Conservation (phyloP, 352 stramenopile species). For the Saprolegnia parasitica region DNA sequence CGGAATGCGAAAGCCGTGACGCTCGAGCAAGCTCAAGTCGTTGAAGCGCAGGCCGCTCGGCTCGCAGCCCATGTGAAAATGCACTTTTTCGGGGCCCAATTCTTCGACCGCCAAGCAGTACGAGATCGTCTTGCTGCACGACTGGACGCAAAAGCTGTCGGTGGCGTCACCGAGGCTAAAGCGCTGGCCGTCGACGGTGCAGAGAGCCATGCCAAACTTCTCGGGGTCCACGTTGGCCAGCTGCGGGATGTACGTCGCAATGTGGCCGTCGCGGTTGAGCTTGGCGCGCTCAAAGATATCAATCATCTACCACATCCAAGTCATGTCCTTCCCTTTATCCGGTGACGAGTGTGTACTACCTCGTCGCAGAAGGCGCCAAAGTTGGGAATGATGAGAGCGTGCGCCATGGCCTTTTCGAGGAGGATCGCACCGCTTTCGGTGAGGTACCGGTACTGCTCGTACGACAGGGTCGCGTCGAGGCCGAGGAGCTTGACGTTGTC, state of each 20-base stretch:
- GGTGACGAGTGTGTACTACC: too few relatives aligned
- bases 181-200: slow-evolving; percentile 35
- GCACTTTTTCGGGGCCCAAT: slow-evolving; percentile 32
- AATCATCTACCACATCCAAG: not conserved
- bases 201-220: slow-evolving; percentile 37
- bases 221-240: slow-evolving; percentile 34
- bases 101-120: slow-evolving; percentile 37
- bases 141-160: slow-evolving; percentile 38
- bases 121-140: slow-evolving; percentile 35
- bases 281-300: slow-evolving; percentile 17
- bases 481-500: slow-evolving; percentile 16
- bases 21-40: slow-evolving; percentile 34
- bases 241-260: slow-evolving; percentile 40
- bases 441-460: slow-evolving; percentile 15
- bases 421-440: slow-evolving; percentile 16
- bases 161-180: slow-evolving; percentile 30
- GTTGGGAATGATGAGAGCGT: not conserved
- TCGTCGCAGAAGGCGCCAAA: slow-evolving; percentile 13
- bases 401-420: slow-evolving; percentile 6
- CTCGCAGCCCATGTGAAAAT: slow-evolving; percentile 38
- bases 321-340: too few relatives aligned
- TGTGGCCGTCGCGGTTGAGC: slow-evolving; percentile 29
- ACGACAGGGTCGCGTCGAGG: slow-evolving; percentile 5
- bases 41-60: slow-evolving; percentile 42
- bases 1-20: slow-evolving; percentile 28